Conservation (phyloP, 2,329 filamentous ascomycete genomes). For the Aspergillus pseudoterreus region DNA sequence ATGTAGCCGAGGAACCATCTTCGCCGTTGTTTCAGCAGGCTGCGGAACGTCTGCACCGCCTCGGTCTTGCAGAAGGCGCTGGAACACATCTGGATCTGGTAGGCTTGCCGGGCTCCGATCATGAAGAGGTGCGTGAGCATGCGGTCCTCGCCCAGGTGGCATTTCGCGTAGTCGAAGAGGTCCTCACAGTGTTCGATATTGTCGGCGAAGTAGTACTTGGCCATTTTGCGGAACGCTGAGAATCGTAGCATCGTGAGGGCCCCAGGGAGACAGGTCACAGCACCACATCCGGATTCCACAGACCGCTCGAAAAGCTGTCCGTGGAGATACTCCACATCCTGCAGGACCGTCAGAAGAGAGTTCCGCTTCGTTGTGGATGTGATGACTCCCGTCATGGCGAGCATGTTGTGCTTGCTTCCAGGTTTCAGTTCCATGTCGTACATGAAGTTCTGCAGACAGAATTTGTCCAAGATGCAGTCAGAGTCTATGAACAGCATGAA, state of each 20-base stretch:
- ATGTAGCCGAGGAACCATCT: slow-evolving; percentile 97
- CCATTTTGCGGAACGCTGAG: slow-evolving; percentile 93
- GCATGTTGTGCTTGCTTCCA: slow-evolving; percentile 84
- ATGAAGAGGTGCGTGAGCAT: slow-evolving; percentile 99
- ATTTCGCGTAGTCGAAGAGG: slow-evolving; percentile 94
- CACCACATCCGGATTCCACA: slow-evolving; percentile 88
- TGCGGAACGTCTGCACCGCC: slow-evolving; percentile 81
- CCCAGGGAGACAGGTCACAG: slow-evolving; percentile 90
- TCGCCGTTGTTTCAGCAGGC: slow-evolving; percentile 87
- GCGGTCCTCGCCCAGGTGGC: slow-evolving; percentile 88
- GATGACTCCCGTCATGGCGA: slow-evolving; percentile 97
- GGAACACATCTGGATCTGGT: slow-evolving; percentile 97
- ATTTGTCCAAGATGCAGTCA: slow-evolving; percentile 86
- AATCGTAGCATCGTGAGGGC: slow-evolving; percentile 95
- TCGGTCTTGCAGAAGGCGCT: slow-evolving; percentile 98
- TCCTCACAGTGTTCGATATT: slow-evolving; percentile 94
- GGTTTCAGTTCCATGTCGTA: slow-evolving; percentile 98
- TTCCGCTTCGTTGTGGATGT: slow-evolving; percentile 88
- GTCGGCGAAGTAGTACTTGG: slow-evolving; percentile 97
- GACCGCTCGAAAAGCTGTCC: slow-evolving; percentile 94
- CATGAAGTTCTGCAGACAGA: slow-evolving; percentile 95
- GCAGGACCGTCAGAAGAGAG: slow-evolving; percentile 83
- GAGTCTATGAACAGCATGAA: slow-evolving; percentile 98
- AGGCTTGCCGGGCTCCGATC: slow-evolving; percentile 88
- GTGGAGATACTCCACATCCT: slow-evolving; percentile 98